Evolutionary conservation across 257 asterid species (phyloP), one percentile per base, ranked within the genome.

Genomic region (Striga asiatica): DNA sequence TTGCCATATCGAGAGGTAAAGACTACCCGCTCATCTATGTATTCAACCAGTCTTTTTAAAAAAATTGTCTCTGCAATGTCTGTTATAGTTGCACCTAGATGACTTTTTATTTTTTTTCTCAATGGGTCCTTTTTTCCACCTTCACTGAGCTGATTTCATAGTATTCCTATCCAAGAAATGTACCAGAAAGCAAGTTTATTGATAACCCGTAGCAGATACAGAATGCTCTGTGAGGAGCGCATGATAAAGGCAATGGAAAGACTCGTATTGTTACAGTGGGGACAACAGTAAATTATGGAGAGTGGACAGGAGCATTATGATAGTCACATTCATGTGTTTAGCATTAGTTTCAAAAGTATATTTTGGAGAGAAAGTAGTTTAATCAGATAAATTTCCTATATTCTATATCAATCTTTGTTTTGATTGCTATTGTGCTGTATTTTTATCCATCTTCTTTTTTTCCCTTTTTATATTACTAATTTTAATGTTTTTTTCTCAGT

Each of bases 401-500:
- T 54, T 1, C 32, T 19, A 9, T 57, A 18, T 4, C 20, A 5
- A 2, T 54, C 22, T 27, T 47, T 5, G 20, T 23, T 23, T 21
- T 49, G 23, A 13, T 29, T 18, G 8, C 8, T 65, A 3, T 14
- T 41, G 41, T 35, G 22, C 25, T 48, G 47, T 47, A 49, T 22
- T 5, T 66, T 34, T 21, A 41, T 53, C 27, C 25, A 25, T 12
- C 7, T 56, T 19, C n/a, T n/a, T n/a, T n/a, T n/a, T n/a, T n/a
- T n/a, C n/a, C n/a, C n/a, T n/a, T n/a, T n/a, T n/a, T n/a, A n/a
- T n/a, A n/a, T n/a, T n/a, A n/a, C n/a, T 41, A 0, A 5, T 49
- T 55, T 61, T 18, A 37, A 45, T 42, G 54, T 23, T 74, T 56
- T 56, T 37, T 34, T 54, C 73, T 28, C 23, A 92, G 99, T 74